Evolutionary conservation across 176 grass and related monocot species (phyloP).

Genomic region (Oryza rufipogon): DNA sequence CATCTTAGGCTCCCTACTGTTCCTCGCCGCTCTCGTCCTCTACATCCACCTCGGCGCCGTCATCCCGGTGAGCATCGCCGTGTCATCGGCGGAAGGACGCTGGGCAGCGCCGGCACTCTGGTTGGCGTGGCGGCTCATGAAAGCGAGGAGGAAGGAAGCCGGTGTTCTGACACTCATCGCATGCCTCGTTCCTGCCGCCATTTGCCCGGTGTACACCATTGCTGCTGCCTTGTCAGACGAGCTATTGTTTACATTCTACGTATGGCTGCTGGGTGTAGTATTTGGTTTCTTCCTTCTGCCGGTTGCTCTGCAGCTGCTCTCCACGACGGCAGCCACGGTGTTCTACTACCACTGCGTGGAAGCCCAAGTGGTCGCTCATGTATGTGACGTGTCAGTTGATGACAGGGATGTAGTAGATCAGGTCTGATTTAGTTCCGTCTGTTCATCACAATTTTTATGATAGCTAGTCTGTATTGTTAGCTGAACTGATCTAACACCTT

Average conservation of each 20-base stretch:
- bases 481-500: no score
- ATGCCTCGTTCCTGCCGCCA: not conserved
- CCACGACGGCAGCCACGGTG: not conserved
- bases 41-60: not conserved
- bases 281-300: conserved; percentile 2
- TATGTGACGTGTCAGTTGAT: not conserved
- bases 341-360: conserved; percentile 25
- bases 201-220: not conserved
- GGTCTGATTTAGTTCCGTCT: not conserved
- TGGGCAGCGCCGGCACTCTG: not conserved
- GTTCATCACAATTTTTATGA: not conserved
- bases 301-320: not conserved
- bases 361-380: not conserved
- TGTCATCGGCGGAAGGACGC: not conserved
- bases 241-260: not conserved
- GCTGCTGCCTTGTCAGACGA: not conserved
- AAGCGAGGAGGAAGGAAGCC: conserved; percentile 22
- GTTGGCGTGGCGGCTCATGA: conserved; percentile 16
- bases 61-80: conserved; percentile 1
- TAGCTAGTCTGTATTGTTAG: no score
- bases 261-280: not conserved
- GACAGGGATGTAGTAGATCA: not conserved
- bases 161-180: conserved; percentile 16
- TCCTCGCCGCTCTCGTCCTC: not conserved
- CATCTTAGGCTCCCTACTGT: not conserved